phyloP scores from a whole-genome alignment of 305 asterid genomes.

The Nicotiana rustica region DNA sequence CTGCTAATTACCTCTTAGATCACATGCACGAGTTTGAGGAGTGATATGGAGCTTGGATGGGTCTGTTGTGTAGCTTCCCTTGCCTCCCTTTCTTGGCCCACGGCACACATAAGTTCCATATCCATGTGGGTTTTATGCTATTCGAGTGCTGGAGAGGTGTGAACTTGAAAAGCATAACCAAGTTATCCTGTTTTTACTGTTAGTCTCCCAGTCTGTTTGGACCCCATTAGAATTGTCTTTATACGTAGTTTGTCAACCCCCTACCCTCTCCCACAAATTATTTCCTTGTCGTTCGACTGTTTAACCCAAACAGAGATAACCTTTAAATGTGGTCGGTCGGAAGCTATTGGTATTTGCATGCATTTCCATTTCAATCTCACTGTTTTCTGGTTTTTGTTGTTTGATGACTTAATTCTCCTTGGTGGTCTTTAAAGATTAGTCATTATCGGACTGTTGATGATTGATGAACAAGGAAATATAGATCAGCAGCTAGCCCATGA shows the following conservation, averaged over 20 bases:
- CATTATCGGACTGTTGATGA: neutral
- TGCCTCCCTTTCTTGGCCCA: neutral
- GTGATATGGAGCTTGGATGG: constrained; percentile 38
- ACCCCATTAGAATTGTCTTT: neutral
- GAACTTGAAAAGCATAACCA: constrained; percentile 6
- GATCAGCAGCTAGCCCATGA: no score
- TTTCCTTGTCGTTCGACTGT: neutral
- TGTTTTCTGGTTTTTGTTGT: neutral
- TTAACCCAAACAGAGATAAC: neutral
- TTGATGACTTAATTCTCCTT: neutral
- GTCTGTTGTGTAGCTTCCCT: constrained; percentile 30
- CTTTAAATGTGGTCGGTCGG: constrained; percentile 7
- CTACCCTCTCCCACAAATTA: neutral
- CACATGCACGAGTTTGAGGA: constrained; percentile 78
- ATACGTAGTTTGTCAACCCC: constrained; percentile 11
- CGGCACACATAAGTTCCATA: neutral
- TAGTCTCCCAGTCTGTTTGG: constrained; percentile 15
- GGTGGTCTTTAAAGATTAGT: neutral
- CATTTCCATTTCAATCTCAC: neutral
- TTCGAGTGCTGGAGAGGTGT: constrained; percentile 22
- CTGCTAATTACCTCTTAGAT: constrained; percentile 91
- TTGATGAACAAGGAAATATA: neutral
- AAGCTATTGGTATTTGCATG: constrained; percentile 16
- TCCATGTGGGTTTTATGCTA: constrained; percentile 9
- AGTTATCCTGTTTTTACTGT: constrained; percentile 12